Conservation (phyloP, 2,329 filamentous ascomycete genomes). For the Elsinoe necatrix region DNA sequence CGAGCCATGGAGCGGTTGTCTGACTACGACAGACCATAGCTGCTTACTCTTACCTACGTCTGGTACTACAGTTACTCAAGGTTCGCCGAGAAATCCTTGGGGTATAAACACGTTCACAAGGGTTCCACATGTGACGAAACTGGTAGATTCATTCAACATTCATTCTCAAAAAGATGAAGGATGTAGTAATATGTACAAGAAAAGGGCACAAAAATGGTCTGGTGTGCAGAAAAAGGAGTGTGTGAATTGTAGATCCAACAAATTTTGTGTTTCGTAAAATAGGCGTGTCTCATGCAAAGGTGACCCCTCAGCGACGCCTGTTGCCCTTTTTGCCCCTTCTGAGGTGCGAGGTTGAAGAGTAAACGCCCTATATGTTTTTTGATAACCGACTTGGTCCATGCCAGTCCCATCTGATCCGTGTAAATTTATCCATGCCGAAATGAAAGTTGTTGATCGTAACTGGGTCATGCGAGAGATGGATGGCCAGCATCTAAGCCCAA, state of each 20-base stretch:
- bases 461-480: not conserved
- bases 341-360: conserved; percentile 2
- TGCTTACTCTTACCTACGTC: not conserved
- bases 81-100: not conserved
- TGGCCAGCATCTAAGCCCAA: conserved; percentile 27
- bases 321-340: conserved; percentile 6
- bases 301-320: conserved; percentile 6
- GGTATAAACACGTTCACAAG: not conserved
- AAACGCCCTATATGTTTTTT: conserved; percentile 10
- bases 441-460: conserved; percentile 9
- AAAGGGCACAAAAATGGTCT: conserved; percentile 4
- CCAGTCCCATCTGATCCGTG: not conserved
- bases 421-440: conserved; percentile 15
- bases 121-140: not conserved
- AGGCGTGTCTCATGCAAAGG: conserved; percentile 9
- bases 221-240: not conserved
- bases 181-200: conserved; percentile 3
- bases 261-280: conserved; percentile 5
- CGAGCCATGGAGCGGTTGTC: not conserved
- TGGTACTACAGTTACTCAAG: not conserved
- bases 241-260: conserved; percentile 11
- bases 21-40: not conserved
- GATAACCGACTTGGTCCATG: not conserved
- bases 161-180: not conserved
- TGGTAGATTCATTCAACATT: not conserved